Evolutionary conservation across 1,284 basidiomycete species (phyloP).

Genomic region (Wallemia hederae): DNA sequence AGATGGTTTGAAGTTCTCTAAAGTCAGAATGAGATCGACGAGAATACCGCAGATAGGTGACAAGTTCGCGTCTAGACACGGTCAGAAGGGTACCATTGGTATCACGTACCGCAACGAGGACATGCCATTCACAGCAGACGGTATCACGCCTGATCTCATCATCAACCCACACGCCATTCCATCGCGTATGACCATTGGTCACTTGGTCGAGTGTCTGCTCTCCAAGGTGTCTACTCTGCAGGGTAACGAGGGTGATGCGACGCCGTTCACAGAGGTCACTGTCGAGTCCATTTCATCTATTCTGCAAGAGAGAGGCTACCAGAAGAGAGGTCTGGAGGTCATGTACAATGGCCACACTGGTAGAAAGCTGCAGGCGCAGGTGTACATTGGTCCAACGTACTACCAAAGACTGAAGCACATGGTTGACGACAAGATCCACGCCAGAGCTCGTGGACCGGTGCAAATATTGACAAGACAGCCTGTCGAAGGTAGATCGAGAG

Average conservation of each 20-base stretch:
- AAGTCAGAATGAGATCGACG: conserved; percentile 81
- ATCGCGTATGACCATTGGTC: conserved; percentile 98
- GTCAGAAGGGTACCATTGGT: conserved; percentile 97
- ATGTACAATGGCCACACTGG: conserved; percentile 99
- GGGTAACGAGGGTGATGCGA: conserved; percentile 90
- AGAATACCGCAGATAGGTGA: conserved; percentile 92
- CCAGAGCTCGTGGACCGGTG: conserved; percentile 80
- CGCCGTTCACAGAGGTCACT: conserved; percentile 91
- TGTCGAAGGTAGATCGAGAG: conserved; percentile 94
- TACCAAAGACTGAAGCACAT: conserved; percentile 99
- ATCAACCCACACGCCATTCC: conserved; percentile 99
- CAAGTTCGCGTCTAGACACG: conserved; percentile 97
- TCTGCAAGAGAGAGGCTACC: conserved; percentile 59
- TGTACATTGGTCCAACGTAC: conserved; percentile 95
- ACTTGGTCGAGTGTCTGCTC: conserved; percentile 91
- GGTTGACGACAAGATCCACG: conserved; percentile 99
- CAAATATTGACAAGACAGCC: conserved; percentile 95
- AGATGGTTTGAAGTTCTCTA: conserved; percentile 93
- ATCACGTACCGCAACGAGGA: conserved; percentile 98
- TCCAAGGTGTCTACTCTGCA: conserved; percentile 89
- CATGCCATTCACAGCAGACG: conserved; percentile 95
- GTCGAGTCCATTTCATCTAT: conserved; percentile 76
- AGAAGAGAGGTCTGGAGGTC: conserved; percentile 74
- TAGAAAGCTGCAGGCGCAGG: conserved; percentile 81
- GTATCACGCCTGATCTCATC: conserved; percentile 83